Conservation (phyloP, 2,329 filamentous ascomycete genomes). For the Ophiostoma tasmaniense region DNA sequence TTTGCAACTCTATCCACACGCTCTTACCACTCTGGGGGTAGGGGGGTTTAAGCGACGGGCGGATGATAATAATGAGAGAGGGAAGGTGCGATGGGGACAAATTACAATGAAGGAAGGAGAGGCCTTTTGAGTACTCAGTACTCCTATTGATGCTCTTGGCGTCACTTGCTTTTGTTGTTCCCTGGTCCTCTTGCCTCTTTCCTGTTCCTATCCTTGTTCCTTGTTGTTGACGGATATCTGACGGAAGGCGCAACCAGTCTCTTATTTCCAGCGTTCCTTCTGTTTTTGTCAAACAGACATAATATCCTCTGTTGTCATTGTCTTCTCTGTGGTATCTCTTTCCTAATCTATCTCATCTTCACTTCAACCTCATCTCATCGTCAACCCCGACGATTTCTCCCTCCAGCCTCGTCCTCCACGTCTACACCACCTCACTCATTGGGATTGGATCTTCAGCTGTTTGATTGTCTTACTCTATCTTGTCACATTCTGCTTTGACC, state of each 20-base stretch:
- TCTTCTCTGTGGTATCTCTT: neutral
- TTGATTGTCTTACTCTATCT: neutral
- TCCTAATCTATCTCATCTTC: neutral
- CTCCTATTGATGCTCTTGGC: slow-evolving; percentile 1
- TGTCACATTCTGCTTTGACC: neutral
- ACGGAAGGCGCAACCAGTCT: neutral
- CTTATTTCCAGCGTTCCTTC: neutral
- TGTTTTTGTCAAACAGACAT: slow-evolving; percentile 1
- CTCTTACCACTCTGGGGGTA: neutral
- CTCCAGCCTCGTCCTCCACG: neutral
- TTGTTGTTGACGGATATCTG: slow-evolving; percentile 10
- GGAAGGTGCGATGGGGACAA: neutral
- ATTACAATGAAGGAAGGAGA: neutral
- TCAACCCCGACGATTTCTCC: neutral
- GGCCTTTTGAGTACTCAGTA: slow-evolving; percentile 4
- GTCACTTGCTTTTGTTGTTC: slow-evolving; percentile 1
- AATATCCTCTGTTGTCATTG: neutral
- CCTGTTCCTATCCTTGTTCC: neutral
- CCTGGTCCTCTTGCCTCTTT: neutral
- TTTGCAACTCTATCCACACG: neutral
- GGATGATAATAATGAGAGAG: neutral
- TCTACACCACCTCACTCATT: neutral
- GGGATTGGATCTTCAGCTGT: neutral
- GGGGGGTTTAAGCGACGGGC: neutral
- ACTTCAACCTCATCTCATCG: neutral